These are phyloP conservation scores for Calonectria honghensis DNA, from an alignment of 2,329 filamentous ascomycete genomes.

Conservation along the genomic window DNA sequence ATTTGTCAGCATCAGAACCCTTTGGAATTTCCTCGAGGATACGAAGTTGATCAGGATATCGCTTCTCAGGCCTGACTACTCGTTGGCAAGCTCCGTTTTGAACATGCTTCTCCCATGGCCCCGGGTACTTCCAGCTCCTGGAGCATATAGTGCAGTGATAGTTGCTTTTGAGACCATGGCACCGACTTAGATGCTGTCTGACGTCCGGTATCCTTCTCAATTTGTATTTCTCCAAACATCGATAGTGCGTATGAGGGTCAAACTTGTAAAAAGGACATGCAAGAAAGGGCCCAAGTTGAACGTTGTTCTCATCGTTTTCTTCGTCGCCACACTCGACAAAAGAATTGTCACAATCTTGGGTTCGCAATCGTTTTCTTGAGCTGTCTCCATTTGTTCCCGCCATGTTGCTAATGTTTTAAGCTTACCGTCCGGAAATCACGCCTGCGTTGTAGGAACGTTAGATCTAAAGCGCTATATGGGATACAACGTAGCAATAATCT, in stretches of 20 bases:
- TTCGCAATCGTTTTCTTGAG: neutral
- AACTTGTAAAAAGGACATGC: neutral
- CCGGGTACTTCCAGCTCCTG: neutral
- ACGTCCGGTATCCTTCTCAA: neutral
- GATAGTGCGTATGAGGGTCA: neutral
- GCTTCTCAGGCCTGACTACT: neutral
- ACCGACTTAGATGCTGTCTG: neutral
- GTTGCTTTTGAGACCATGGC: neutral
- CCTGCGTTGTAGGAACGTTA: neutral
- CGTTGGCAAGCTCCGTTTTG: neutral
- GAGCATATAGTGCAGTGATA: neutral
- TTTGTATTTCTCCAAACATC: neutral
- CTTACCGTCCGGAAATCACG: neutral
- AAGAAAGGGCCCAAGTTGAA: neutral
- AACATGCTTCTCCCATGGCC: neutral
- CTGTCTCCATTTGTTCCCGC: neutral
- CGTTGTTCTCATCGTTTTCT: neutral
- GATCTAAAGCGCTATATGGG: too few species aligned
- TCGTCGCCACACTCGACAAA: neutral
- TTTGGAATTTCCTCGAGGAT: neutral
- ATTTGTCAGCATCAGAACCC: neutral
- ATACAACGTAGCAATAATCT: too few species aligned
- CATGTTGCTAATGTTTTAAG: neutral
- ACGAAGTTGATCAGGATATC: neutral
- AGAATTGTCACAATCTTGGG: neutral